Base-by-base conservation (phyloP, 176 grass and related monocot species). In the Cymbopogon citratus region DNA sequence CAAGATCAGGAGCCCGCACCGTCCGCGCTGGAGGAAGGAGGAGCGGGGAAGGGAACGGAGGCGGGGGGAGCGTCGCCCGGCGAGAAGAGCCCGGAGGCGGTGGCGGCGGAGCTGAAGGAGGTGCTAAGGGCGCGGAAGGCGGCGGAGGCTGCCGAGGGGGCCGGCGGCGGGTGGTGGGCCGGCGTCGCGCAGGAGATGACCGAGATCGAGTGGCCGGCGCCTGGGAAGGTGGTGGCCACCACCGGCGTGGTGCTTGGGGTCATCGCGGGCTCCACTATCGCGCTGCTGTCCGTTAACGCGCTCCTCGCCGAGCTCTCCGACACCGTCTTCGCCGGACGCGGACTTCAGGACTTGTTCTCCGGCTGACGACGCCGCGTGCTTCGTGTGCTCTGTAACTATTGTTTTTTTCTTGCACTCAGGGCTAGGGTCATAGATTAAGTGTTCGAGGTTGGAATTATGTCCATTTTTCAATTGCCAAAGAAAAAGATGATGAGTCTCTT, bases 191-290 rank as follows among this genome's bases (percentile, higher is more conserved):
- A 93, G 86, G 95, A 95, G 85, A 87, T 95, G 83, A 59, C 68
- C 16, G 87, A 90, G 87, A 91, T 95, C 78, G 92, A 98, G 85
- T 93, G 92, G 92, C 96, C 92, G 9, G 79, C 80, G 59, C 80
- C 92, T 23, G 87, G 91, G 67, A 98, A 93, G 80, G 92, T 95
- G 60, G 44, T 98, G 67, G 92, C 90, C 52, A 98, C 96, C 69
- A 95, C 92, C n/a, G 92, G 92, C 38, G 87, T 98, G 14, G 96
- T 95, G 70, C 84, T 98, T 73, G 96, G 90, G 31, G 85, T 98
- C 73, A 98, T 98, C 69, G 90, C 87, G 9, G 96, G 90, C 0
- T 95, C 92, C 71, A 91, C 88, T 31, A 91, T 81, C 41, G 96
- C 92, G 25, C 85, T 98, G 41, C 88, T 98, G 57, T 91, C 96